These are phyloP conservation scores for Russula olivacea DNA, from an alignment of 768 basidiomycete species.

Conservation along the genomic window DNA sequence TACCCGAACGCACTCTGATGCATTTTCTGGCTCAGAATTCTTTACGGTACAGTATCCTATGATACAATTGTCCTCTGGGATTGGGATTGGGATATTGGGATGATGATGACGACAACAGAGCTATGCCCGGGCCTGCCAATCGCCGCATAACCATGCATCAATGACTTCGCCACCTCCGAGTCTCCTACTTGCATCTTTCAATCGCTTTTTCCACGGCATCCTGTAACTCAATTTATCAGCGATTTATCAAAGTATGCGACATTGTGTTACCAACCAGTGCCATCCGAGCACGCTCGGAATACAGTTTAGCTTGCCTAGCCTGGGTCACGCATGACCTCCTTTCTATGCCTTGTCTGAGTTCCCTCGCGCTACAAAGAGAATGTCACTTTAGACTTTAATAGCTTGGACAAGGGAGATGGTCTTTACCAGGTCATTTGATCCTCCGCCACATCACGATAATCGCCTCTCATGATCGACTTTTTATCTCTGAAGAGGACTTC, in stretches of 20 bases:
- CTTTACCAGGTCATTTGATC: neutral
- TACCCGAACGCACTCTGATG: too few relatives aligned
- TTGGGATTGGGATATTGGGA: too few relatives aligned
- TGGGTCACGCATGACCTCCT: neutral
- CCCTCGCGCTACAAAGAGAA: neutral
- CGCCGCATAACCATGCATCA: too few relatives aligned
- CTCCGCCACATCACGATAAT: neutral
- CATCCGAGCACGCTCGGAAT: neutral
- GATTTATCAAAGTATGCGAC: neutral
- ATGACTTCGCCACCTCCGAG: too few relatives aligned
- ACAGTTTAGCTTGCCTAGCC: conserved; percentile 1
- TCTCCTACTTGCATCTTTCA: neutral
- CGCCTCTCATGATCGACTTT: neutral
- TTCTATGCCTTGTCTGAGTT: neutral
- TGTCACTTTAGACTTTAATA: neutral
- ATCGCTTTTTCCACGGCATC: neutral
- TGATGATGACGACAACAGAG: too few relatives aligned
- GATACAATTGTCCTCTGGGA: too few relatives aligned
- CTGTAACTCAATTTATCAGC: neutral
- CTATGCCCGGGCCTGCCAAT: too few relatives aligned
- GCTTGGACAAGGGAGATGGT: too few relatives aligned
- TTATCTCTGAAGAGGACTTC: neutral
- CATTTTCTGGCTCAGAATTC: too few relatives aligned
- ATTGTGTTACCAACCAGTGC: neutral
- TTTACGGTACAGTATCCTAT: too few relatives aligned